Evolutionary conservation across 345 rosid species (phyloP), one percentile per base, ranked within the genome.

Genomic region (Acer campestre): DNA sequence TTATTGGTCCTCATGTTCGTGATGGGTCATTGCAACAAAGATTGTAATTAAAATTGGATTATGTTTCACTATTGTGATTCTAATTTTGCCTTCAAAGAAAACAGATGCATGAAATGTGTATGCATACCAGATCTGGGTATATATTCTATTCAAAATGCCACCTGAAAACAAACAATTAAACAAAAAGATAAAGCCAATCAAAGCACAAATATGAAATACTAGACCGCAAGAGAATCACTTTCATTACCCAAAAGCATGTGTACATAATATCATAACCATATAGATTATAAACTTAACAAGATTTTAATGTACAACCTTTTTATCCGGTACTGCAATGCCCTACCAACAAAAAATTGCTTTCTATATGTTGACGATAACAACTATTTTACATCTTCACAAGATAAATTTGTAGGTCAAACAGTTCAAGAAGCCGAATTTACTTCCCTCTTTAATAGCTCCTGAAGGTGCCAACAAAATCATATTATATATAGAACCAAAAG

Each of bases 401-500:
- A 48, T 44, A 53, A 68, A 66, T 68, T 16, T 73, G 75, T 7
- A 42, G 5, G 20, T 11, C 5, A 27, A 38, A 62, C 35, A 48
- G 61, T 77, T 91, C 88, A 89, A 44, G 89, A 78, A 46, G 85
- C 86, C 1, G 82, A 68, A 80, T 79, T 82, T 72, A 86, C 80
- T 4, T 70, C 84, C 80, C 86, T 84, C 85, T 77, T 88, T 74
- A 91, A 67, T 71, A 89, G 66, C 71, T 84, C 92, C 94, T 88
- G 78, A 29, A 62, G 56, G 75, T n/a, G 29, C 8, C 70, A 67
- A 27, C 6, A 16, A 1, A 61, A 68, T 74, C 51, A 61, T 46
- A 49, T 59, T 10, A 31, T 56, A 44, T 12, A n/a, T 5, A 67
- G 16, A 49, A 13, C 18, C 10, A 51, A 17, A 17, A 65, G 27